Percentiles rank a stretch among this genome's conserved stretches.
These are phyloP conservation scores for Tuber brumale DNA, from an alignment of 495 filamentous ascomycete species.

Conservation along the genomic window DNA sequence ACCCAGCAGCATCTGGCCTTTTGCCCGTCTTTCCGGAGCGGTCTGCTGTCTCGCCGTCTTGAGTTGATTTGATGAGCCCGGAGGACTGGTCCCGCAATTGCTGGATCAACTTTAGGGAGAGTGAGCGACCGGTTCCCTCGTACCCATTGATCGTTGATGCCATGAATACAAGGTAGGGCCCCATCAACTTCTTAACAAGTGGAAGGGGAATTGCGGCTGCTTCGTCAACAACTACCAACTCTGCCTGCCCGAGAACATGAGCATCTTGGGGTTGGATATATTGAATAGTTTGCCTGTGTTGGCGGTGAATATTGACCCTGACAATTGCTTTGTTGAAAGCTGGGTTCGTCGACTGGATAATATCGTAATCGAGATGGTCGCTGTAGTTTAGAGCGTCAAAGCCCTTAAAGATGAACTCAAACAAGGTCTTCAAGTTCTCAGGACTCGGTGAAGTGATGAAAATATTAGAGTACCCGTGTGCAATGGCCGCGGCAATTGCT, in stretches of 20 bases:
- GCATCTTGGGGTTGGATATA: conserved; percentile 96
- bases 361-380: conserved; percentile 94
- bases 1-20: conserved; percentile 53
- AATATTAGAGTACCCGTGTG: conserved; percentile 96
- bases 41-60: conserved; percentile 63
- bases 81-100: conserved; percentile 91
- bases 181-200: conserved; percentile 86
- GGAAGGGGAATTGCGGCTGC: conserved; percentile 94
- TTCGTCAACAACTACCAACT: conserved; percentile 94
- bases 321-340: conserved; percentile 99
- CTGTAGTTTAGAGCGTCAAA: conserved; percentile 90
- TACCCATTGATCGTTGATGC: conserved; percentile 99
- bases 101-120: conserved; percentile 94
- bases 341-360: conserved; percentile 96
- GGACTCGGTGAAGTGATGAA: conserved; percentile 98
- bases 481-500: conserved; percentile 86
- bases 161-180: conserved; percentile 99
- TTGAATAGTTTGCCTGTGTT: conserved; percentile 96
- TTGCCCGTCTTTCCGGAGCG: conserved; percentile 64
- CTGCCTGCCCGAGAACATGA: conserved; percentile 89
- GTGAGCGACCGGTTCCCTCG: conserved; percentile 90
- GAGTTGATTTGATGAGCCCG: conserved; percentile 50
- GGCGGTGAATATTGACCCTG: conserved; percentile 86
- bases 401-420: conserved; percentile 97
- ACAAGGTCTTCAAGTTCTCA: conserved; percentile 96